Evolutionary conservation across 148 eudicot species (phyloP), one percentile per base, ranked within the genome.

Genomic region (Persicaria maculosa): DNA sequence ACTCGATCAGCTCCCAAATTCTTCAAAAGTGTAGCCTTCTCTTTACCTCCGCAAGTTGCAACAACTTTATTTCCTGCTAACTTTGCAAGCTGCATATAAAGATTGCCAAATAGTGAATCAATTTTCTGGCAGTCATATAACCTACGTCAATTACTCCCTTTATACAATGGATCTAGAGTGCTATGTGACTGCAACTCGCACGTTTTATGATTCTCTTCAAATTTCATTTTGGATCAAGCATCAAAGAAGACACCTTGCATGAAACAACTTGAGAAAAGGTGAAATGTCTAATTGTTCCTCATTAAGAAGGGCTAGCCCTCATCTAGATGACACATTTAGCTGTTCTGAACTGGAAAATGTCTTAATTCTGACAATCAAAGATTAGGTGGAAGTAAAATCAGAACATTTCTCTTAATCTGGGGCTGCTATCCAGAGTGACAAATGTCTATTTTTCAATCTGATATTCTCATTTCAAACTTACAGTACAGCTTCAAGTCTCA

Each of bases 1-100:
- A 94, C 93, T 73, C 97, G 90, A 82, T 94, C 97, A 81, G 85
- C 98, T 79, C 96, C 96, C 83, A 94, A 79, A 76, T 79, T 80
- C 80, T 81, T 90, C 84, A 94, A 77, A 74, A 88, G 85, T 64
- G 19, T 73, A 53, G 97, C 93, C 88, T 94, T 92, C 71, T 87
- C 96, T 82, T 84, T 80, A 59, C 97, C 97, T 81, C 98, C 98
- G 77, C 98, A 94, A 47, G 98, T 94, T 68, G 98, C 98, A 71
- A 94, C 84, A 55, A 92, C 92, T 81, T 79, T 94, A 81, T 94
- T 94, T 82, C 98, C 98, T 80, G 92, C 91, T 83, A 94, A 74
- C 81, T 94, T 94, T 70, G 96, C 98, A 75, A 94, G 90, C 97
- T 94, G 87, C 88, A 85, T 14, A 69, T 58, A 61, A 79, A 31